Evolutionary conservation across 2,329 filamentous ascomycete genomes (phyloP).

Genomic region (Sodiomyces alkalinus): DNA sequence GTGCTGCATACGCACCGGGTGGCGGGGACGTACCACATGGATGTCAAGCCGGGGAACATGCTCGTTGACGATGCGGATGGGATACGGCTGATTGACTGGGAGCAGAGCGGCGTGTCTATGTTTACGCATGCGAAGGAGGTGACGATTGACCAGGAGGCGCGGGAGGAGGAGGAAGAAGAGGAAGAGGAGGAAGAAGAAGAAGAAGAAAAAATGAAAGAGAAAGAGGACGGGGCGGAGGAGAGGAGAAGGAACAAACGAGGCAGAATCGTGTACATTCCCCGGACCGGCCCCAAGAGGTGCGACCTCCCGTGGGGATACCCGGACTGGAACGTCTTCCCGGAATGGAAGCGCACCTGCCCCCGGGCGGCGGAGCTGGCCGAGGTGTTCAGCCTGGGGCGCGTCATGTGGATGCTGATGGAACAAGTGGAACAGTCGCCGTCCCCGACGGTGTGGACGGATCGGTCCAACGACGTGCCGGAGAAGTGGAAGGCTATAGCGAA

Average conservation of each 20-base stretch:
- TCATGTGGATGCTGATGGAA: slow-evolving; percentile 10
- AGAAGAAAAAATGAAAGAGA: slow-evolving; percentile 6
- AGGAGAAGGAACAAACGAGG: neutral
- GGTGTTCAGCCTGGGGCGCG: slow-evolving; percentile 9
- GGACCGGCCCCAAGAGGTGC: slow-evolving; percentile 4
- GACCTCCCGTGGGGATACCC: slow-evolving; percentile 7
- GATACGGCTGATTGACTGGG: slow-evolving; percentile 12
- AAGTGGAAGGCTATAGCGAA: slow-evolving; percentile 5
- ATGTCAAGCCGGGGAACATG: slow-evolving; percentile 16
- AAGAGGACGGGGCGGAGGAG: slow-evolving; percentile 4
- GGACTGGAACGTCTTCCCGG: slow-evolving; percentile 9
- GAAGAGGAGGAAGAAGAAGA: slow-evolving; percentile 1
- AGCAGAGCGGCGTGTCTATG: slow-evolving; percentile 11
- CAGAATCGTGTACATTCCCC: slow-evolving; percentile 7
- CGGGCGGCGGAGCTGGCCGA: slow-evolving; percentile 9
- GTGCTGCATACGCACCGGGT: slow-evolving; percentile 9
- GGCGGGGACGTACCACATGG: slow-evolving; percentile 13
- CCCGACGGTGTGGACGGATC: slow-evolving; percentile 3
- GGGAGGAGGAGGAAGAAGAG: slow-evolving; percentile 4
- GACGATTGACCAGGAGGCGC: slow-evolving; percentile 6
- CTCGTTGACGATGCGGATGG: slow-evolving; percentile 8
- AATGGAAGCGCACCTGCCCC: slow-evolving; percentile 8
- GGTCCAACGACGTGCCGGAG: slow-evolving; percentile 5
- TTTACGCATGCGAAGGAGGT: slow-evolving; percentile 9
- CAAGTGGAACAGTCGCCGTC: slow-evolving; percentile 6